These are phyloP conservation scores for Lasiosphaeria miniovina DNA, from an alignment of 495 filamentous ascomycete species.

Conservation along the genomic window DNA sequence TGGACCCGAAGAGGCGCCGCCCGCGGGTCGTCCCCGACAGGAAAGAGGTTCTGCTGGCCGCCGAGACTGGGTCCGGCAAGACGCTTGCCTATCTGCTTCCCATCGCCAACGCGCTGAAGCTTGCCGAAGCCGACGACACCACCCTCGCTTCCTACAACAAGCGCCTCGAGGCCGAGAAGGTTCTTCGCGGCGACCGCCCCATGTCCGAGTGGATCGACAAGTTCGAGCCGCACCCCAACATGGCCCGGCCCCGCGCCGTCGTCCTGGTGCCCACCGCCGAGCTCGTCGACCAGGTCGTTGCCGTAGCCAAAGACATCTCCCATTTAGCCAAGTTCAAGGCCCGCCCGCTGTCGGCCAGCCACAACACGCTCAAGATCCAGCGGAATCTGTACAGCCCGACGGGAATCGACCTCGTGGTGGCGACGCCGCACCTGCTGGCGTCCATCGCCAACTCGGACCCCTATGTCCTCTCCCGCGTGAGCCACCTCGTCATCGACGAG, in stretches of 20 bases:
- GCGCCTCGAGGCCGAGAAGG: constrained; percentile 41
- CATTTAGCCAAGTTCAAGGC: constrained; percentile 82
- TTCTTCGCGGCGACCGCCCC: constrained; percentile 50
- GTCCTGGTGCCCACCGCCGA: constrained; percentile 93
- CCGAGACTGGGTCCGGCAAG: constrained; percentile 96
- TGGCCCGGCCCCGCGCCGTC: constrained; percentile 75
- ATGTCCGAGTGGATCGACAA: constrained; percentile 39
- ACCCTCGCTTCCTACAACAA: constrained; percentile 52
- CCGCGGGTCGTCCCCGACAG: constrained; percentile 31
- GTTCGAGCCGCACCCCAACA: constrained; percentile 65
- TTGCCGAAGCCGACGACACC: constrained; percentile 62
- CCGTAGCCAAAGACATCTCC: constrained; percentile 71
- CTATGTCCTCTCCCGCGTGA: constrained; percentile 82
- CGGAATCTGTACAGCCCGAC: constrained; percentile 73
- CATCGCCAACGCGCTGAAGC: constrained; percentile 76
- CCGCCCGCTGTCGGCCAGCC: constrained; percentile 71
- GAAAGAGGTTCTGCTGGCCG: constrained; percentile 81
- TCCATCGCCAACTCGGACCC: constrained; percentile 84
- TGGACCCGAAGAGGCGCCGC: constrained; percentile 11
- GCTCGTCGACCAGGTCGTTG: constrained; percentile 82
- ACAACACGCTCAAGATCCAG: constrained; percentile 76
- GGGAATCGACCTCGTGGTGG: constrained; percentile 82
- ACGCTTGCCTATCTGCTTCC: constrained; percentile 90
- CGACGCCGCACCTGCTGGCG: constrained; percentile 83
- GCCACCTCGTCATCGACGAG: constrained; percentile 86